These are phyloP conservation scores for Penicillium manginii DNA, from an alignment of 495 filamentous ascomycete species.

Conservation along the genomic window DNA sequence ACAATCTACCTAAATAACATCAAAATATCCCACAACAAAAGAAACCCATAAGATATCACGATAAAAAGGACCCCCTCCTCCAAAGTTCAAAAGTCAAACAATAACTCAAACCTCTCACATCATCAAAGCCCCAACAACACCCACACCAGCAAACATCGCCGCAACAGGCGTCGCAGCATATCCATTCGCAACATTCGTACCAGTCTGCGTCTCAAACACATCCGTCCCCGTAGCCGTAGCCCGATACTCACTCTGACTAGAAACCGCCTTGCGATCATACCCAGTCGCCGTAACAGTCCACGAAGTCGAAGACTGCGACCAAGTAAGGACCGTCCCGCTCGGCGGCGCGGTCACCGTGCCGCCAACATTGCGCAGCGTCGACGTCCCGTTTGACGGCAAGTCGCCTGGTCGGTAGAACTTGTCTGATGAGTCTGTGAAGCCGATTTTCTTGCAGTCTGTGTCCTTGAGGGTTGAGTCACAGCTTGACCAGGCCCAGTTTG, in stretches of 20 bases:
- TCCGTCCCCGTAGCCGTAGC: slow-evolving; percentile 27
- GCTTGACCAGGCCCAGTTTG: slow-evolving; percentile 27
- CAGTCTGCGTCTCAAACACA: slow-evolving; percentile 19
- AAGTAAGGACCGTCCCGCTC: slow-evolving; percentile 29
- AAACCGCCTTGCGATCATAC: slow-evolving; percentile 28
- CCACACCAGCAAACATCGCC: slow-evolving; percentile 14
- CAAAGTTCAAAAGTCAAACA: no score
- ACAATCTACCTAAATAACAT: no score
- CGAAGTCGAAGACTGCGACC: slow-evolving; percentile 30
- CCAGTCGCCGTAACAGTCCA: slow-evolving; percentile 32
- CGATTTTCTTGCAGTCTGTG: slow-evolving; percentile 19
- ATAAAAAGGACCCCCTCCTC: no score
- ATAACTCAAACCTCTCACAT: no score
- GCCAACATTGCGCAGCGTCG: slow-evolving; percentile 26
- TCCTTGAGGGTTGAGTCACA: slow-evolving; percentile 23
- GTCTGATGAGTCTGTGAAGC: slow-evolving; percentile 22
- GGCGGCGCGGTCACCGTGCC: slow-evolving; percentile 29
- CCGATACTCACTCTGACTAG: slow-evolving; percentile 23
- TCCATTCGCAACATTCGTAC: slow-evolving; percentile 14
- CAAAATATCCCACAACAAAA: no score
- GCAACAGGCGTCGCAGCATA: neutral
- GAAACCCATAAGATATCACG: no score
- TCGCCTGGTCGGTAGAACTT: slow-evolving; percentile 33
- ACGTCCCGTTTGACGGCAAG: slow-evolving; percentile 26
- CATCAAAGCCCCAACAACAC: slow-evolving; percentile 16